Percentiles rank a stretch among this genome's conserved stretches.
Conservation (phyloP, 768 basidiomycete genomes). For the Macrolepiota albuminosa region DNA sequence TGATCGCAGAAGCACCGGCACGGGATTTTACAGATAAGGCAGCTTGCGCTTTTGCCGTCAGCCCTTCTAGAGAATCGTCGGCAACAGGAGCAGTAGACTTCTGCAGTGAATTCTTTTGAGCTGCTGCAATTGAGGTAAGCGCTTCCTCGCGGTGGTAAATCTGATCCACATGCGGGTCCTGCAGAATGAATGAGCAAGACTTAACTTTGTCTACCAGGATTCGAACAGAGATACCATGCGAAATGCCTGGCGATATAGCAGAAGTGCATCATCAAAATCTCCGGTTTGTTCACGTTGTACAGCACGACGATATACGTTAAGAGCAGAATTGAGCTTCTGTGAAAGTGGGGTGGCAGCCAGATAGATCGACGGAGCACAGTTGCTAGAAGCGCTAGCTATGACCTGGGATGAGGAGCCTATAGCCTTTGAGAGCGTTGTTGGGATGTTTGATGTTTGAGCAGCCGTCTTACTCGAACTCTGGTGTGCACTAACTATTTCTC, state of each 20-base stretch:
- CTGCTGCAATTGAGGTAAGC: slow-evolving; percentile 30
- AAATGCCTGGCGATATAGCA: slow-evolving; percentile 77
- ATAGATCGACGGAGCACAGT: slow-evolving; percentile 20
- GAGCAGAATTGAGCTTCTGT: slow-evolving; percentile 39
- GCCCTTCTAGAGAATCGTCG: slow-evolving; percentile 19
- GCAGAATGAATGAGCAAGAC: slow-evolving; percentile 2
- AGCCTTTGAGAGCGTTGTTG: neutral
- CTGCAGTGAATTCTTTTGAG: slow-evolving; percentile 17
- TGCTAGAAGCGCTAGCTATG: slow-evolving; percentile 13
- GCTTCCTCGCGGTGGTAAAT: slow-evolving; percentile 60
- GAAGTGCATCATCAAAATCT: slow-evolving; percentile 69
- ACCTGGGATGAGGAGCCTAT: slow-evolving; percentile 16
- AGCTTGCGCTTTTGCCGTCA: slow-evolving; percentile 22
- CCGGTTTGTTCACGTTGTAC: slow-evolving; percentile 70
- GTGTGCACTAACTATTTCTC: neutral
- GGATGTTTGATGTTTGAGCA: neutral
- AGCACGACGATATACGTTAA: slow-evolving; percentile 66
- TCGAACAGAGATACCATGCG: slow-evolving; percentile 37
- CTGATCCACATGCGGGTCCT: slow-evolving; percentile 70
- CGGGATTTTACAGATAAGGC: slow-evolving; percentile 21
- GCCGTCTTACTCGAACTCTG: slow-evolving; percentile 4
- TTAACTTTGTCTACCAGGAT: neutral
- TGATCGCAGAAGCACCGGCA: slow-evolving; percentile 12
- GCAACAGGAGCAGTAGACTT: slow-evolving; percentile 3
- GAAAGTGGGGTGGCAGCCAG: slow-evolving; percentile 25